Evolutionary conservation across 2,329 filamentous ascomycete species (phyloP).

Genomic region (Cladosporium sp.): DNA sequence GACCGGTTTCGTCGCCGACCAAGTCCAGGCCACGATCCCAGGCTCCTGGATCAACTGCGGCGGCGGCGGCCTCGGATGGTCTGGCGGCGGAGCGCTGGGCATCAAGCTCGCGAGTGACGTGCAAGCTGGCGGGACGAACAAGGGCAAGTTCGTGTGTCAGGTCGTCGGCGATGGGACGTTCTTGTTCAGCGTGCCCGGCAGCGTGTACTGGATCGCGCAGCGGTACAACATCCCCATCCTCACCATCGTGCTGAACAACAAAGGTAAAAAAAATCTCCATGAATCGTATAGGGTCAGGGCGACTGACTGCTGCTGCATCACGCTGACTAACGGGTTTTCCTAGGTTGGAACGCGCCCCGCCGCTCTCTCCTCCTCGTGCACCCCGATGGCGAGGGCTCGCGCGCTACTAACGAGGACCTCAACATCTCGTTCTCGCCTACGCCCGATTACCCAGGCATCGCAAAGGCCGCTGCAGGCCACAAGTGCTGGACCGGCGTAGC

Average conservation of each 20-base stretch:
- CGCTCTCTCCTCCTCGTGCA: slow-evolving; percentile 65
- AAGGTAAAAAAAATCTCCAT: slow-evolving; percentile 43
- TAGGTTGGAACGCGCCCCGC: slow-evolving; percentile 67
- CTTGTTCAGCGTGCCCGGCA: slow-evolving; percentile 65
- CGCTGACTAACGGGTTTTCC: not conserved
- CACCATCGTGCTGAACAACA: slow-evolving; percentile 69
- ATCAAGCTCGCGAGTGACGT: slow-evolving; percentile 70
- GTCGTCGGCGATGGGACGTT: slow-evolving; percentile 70
- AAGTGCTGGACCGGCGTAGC: slow-evolving; percentile 63
- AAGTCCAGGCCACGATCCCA: slow-evolving; percentile 67
- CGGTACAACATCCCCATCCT: slow-evolving; percentile 67
- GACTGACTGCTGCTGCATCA: not conserved
- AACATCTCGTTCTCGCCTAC: slow-evolving; percentile 68
- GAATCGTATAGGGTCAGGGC: not conserved
- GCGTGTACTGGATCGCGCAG: slow-evolving; percentile 69
- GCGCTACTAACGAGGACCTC: slow-evolving; percentile 63
- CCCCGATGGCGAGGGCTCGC: slow-evolving; percentile 63
- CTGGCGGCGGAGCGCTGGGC: slow-evolving; percentile 71
- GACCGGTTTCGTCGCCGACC: slow-evolving; percentile 67
- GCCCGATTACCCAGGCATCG: slow-evolving; percentile 69
- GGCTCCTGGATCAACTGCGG: slow-evolving; percentile 81
- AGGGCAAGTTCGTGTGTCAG: slow-evolving; percentile 63
- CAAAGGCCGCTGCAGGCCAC: slow-evolving; percentile 65
- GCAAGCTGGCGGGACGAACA: slow-evolving; percentile 50
- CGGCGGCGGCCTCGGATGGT: slow-evolving; percentile 79